phyloP scores from a whole-genome alignment of 352 stramenopile genomes.

The Phytophthora cactorum region DNA sequence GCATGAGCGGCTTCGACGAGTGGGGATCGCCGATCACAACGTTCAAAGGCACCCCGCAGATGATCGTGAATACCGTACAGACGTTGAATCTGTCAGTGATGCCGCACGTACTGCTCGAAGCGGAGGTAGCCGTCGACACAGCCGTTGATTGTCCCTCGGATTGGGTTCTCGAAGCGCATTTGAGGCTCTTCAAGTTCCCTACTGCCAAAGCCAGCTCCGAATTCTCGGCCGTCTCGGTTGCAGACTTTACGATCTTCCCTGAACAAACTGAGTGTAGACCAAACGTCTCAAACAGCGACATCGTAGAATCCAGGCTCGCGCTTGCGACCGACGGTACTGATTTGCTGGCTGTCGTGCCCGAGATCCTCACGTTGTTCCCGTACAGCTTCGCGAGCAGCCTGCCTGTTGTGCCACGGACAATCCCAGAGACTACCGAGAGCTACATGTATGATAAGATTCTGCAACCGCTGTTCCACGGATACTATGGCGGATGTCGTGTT shows the following conservation, averaged over 20 bases:
- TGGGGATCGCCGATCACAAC: constrained; percentile 21
- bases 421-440: neutral
- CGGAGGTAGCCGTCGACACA: neutral
- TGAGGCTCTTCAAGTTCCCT: constrained; percentile 24
- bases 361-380: constrained; percentile 22
- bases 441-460: constrained; percentile 1
- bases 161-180: constrained; percentile 19
- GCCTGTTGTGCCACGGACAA: constrained; percentile 6
- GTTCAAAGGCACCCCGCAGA: constrained; percentile 11
- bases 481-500: constrained; percentile 22
- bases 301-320: constrained; percentile 15
- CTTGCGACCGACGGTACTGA: constrained; percentile 10
- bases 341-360: constrained; percentile 20
- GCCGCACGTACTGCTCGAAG: constrained; percentile 9
- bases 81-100: constrained; percentile 16
- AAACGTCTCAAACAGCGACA: constrained; percentile 17
- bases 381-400: constrained; percentile 27
- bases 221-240: constrained; percentile 26
- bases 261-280: constrained; percentile 36
- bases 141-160: neutral
- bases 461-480: constrained; percentile 17
- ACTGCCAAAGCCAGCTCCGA: constrained; percentile 16
- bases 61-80: constrained; percentile 13
- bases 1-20: constrained; percentile 25
- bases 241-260: constrained; percentile 33